A percentile compares a stretch with the other conserved stretches of the same genome.
Conservation (phyloP, 768 basidiomycete genomes). For the Pisolithus sp. region DNA sequence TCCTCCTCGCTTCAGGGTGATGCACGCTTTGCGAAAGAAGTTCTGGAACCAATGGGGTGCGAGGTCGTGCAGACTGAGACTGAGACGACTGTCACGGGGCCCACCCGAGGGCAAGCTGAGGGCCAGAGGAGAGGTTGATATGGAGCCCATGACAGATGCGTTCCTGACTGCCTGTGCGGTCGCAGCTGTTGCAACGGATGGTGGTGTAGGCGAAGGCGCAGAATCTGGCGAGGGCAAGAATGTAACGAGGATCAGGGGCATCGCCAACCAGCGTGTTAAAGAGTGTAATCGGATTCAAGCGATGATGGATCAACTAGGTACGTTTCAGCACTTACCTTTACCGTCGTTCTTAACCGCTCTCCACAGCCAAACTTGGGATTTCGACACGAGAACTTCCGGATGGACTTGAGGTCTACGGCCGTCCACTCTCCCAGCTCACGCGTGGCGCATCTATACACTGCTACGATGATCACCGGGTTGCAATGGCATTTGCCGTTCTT, state of each 20-base stretch:
- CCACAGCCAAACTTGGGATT: slow-evolving; percentile 86
- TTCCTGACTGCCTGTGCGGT: slow-evolving; percentile 93
- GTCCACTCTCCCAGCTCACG: slow-evolving; percentile 54
- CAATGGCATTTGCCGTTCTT: slow-evolving; percentile 95
- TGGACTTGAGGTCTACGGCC: slow-evolving; percentile 86
- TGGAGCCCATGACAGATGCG: slow-evolving; percentile 99
- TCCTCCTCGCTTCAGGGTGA: slow-evolving; percentile 92
- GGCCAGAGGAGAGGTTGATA: slow-evolving; percentile 65
- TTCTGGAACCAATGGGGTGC: slow-evolving; percentile 94
- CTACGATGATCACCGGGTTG: slow-evolving; percentile 98
- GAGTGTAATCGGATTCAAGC: slow-evolving; percentile 96
- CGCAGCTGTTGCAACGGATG: slow-evolving; percentile 73
- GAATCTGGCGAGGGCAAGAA: slow-evolving; percentile 22
- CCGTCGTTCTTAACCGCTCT: neutral
- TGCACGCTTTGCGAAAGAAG: slow-evolving; percentile 88
- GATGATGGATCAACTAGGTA: slow-evolving; percentile 94
- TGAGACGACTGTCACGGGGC: slow-evolving; percentile 87
- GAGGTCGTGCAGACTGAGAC: slow-evolving; percentile 79
- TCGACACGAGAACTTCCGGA: slow-evolving; percentile 89
- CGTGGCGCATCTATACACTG: slow-evolving; percentile 81
- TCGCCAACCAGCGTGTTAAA: slow-evolving; percentile 97
- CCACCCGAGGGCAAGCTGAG: slow-evolving; percentile 77
- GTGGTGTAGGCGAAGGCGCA: slow-evolving; percentile 36
- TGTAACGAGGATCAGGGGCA: slow-evolving; percentile 82
- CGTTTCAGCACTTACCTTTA: slow-evolving; percentile 9